A percentile compares a stretch with the other conserved stretches of the same genome.
Conservation (phyloP, 208 protist species). For the Trypanosoma avium region DNA sequence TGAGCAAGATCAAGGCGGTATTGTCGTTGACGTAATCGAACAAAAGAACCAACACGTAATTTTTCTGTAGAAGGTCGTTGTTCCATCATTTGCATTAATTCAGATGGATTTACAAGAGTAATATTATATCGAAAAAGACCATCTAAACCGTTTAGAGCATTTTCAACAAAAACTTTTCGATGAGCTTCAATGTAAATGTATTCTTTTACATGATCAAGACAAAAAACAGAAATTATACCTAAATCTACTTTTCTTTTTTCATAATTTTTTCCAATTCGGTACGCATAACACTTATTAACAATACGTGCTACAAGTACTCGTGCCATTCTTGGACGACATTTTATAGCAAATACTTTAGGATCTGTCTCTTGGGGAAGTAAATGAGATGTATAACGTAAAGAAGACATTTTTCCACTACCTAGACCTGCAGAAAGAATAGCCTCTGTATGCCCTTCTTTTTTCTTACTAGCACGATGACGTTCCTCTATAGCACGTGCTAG, state of each 20-base stretch:
- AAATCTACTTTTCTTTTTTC: constrained; percentile 79
- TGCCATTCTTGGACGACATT: constrained; percentile 82
- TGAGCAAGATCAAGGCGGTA: constrained; percentile 87
- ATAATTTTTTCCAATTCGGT: constrained; percentile 80
- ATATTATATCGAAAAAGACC: constrained; percentile 87
- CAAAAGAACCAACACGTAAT: constrained; percentile 74
- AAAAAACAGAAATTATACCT: constrained; percentile 92
- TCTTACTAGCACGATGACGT: constrained; percentile 28
- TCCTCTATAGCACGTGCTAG: constrained; percentile 80
- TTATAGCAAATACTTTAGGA: constrained; percentile 90
- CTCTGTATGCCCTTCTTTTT: constrained; percentile 19
- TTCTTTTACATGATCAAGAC: constrained; percentile 89
- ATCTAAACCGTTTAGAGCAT: constrained; percentile 84
- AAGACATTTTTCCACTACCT: constrained; percentile 49
- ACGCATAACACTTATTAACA: constrained; percentile 92
- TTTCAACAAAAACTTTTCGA: constrained; percentile 88
- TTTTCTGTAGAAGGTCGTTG: constrained; percentile 61
- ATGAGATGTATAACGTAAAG: constrained; percentile 67
- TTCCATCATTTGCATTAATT: constrained; percentile 92
- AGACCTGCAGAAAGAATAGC: constrained; percentile 31
- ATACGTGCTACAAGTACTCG: constrained; percentile 86
- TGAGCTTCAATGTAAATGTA: constrained; percentile 93
- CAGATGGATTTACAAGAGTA: constrained; percentile 75
- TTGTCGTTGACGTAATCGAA: constrained; percentile 76
- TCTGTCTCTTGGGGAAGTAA: constrained; percentile 75